A percentile compares a stretch with the other conserved stretches of the same genome.
These are phyloP conservation scores for Penicillium sp. DNA, from an alignment of 2,329 filamentous ascomycete genomes.

Conservation along the genomic window DNA sequence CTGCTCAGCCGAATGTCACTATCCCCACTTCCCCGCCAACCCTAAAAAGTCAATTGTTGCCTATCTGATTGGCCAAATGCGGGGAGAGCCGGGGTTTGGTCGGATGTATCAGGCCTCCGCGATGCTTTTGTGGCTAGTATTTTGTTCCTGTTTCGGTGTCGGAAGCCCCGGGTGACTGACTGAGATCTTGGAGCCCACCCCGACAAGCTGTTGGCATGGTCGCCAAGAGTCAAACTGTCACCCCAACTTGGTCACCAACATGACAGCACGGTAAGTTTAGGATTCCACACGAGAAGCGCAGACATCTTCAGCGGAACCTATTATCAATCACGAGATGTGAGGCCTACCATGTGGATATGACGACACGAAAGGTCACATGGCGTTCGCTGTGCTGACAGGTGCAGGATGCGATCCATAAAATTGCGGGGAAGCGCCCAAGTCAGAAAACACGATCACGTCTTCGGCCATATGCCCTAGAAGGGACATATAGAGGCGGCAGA, in stretches of 20 bases:
- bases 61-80: not conserved
- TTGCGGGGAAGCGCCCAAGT: not conserved
- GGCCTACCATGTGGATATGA: not conserved
- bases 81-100: not conserved
- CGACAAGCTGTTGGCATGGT: not conserved
- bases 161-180: not conserved
- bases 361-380: not conserved
- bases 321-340: not conserved
- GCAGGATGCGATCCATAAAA: not conserved
- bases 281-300: not conserved
- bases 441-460: not conserved
- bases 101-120: not conserved
- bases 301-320: not conserved
- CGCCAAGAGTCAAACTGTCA: not conserved
- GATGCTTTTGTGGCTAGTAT: not conserved
- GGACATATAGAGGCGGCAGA: not conserved
- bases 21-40: slow-evolving; percentile 9
- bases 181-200: not conserved
- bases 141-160: not conserved
- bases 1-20: slow-evolving; percentile 6
- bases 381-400: not conserved
- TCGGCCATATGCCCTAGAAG: not conserved
- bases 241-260: too few relatives aligned
- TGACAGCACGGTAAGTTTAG: not conserved
- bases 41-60: slow-evolving; percentile 3